Evolutionary conservation across 2,329 filamentous ascomycete species (phyloP).

Genomic region (Pezicula carpinea): DNA sequence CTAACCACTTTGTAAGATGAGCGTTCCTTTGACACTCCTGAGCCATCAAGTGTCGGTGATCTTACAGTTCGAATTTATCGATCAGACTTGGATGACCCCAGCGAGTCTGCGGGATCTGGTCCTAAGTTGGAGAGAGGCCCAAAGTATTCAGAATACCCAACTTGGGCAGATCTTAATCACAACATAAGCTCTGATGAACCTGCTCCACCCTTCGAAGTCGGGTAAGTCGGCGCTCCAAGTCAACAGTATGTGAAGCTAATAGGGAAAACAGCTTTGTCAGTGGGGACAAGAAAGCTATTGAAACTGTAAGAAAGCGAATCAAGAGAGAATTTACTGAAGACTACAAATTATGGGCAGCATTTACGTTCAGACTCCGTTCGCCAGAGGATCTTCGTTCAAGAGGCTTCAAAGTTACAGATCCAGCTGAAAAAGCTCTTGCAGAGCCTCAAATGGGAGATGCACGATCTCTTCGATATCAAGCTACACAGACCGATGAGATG

Average conservation of each 20-base stretch:
- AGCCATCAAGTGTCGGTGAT: conserved; percentile 4
- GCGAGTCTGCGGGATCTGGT: not conserved
- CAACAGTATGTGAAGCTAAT: not conserved
- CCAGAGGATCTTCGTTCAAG: conserved; percentile 6
- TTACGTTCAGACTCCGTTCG: conserved; percentile 16
- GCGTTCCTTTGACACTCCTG: not conserved
- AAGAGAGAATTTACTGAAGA: conserved; percentile 4
- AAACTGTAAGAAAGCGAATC: conserved; percentile 10
- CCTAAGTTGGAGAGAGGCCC: conserved; percentile 8
- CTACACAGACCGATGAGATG: no score
- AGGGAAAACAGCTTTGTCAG: conserved; percentile 7
- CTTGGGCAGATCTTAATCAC: conserved; percentile 15
- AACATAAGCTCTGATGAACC: conserved; percentile 3
- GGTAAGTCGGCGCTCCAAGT: conserved; percentile 6
- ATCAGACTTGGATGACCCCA: not conserved
- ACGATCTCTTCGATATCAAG: no score
- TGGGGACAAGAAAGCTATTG: not conserved
- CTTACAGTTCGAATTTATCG: conserved; percentile 9
- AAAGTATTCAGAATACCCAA: conserved; percentile 9
- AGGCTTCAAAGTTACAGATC: conserved; percentile 9
- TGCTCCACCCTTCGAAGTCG: conserved; percentile 16
- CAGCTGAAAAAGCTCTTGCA: no score
- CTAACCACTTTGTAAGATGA: not conserved
- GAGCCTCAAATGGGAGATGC: no score
- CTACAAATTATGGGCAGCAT: conserved; percentile 13